Conservation (phyloP, 179 eudicot species). For the Carnegiea gigantea region DNA sequence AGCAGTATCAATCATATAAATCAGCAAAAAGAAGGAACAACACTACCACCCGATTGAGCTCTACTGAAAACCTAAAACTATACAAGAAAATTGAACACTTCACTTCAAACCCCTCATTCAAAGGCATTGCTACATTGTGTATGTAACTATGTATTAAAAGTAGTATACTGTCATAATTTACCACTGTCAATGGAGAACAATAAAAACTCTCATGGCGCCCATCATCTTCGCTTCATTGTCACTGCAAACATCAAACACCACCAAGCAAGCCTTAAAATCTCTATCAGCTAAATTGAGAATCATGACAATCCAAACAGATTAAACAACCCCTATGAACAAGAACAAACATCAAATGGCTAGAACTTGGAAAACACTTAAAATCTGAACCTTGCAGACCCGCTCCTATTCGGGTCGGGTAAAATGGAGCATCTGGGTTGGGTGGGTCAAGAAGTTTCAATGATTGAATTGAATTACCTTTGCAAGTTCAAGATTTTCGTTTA, state of each 20-base stretch:
- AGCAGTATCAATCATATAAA: constrained; percentile 10
- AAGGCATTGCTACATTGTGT: neutral
- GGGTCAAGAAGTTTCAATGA: neutral
- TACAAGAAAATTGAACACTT: constrained; percentile 10
- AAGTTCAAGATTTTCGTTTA: constrained; percentile 35
- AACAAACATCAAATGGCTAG: neutral
- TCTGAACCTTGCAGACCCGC: no score
- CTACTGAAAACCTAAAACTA: constrained; percentile 5
- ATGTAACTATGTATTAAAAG: neutral
- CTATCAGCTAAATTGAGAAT: neutral
- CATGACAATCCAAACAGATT: neutral
- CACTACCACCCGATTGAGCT: neutral
- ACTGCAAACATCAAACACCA: neutral
- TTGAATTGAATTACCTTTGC: constrained; percentile 22
- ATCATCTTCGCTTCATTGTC: neutral
- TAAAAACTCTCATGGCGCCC: neutral
- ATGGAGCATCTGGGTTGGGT: constrained; percentile 1
- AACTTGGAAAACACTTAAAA: no score
- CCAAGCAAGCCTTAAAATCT: neutral
- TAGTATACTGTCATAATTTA: neutral
- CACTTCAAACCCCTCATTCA: neutral
- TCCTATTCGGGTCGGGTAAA: neutral
- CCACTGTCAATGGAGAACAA: neutral
- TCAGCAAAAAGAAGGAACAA: neutral
- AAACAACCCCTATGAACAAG: neutral